Conservation (phyloP, 1,139 yeast genomes). For the Wickerhamiella pararugosa region DNA sequence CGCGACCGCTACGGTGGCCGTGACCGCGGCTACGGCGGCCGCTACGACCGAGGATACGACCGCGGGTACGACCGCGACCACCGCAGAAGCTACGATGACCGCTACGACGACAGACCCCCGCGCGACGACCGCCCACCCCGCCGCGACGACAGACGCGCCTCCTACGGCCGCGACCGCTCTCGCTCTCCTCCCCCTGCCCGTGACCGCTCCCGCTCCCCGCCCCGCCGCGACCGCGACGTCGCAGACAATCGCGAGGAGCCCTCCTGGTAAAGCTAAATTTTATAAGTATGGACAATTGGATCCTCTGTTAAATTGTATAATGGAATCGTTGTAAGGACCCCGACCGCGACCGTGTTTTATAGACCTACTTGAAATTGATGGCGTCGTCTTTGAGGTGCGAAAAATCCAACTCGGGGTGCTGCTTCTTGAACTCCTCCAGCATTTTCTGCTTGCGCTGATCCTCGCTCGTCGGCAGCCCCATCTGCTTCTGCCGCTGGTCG, state of each 20-base stretch:
- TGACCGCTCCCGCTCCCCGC: constrained; percentile 12
- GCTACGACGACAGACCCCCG: constrained; percentile 4
- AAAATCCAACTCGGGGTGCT: constrained; percentile 33
- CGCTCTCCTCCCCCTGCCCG: constrained; percentile 5
- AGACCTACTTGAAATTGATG: not conserved
- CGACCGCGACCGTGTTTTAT: no score
- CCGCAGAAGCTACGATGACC: constrained; percentile 9
- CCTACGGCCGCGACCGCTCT: constrained; percentile 1
- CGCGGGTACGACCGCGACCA: constrained; percentile 7
- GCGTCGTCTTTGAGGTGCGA: constrained; percentile 18
- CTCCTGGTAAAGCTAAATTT: constrained; percentile 9
- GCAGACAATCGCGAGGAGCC: constrained; percentile 10
- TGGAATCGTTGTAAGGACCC: no score
- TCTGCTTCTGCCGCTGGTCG: constrained; percentile 30
- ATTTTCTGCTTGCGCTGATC: constrained; percentile 25
- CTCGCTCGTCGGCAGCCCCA: constrained; percentile 24
- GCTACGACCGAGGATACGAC: constrained; percentile 7
- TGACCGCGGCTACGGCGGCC: constrained; percentile 6
- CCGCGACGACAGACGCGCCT: constrained; percentile 1
- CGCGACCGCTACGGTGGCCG: constrained; percentile 11
- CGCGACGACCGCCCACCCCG: constrained; percentile 4
- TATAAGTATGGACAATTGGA: not conserved
- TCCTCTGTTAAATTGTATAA: no score
- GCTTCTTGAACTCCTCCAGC: constrained; percentile 27
- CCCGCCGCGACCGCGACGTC: constrained; percentile 1